Evolutionary conservation across 768 basidiomycete species (phyloP).

Genomic region (Leucosporidium scottii): DNA sequence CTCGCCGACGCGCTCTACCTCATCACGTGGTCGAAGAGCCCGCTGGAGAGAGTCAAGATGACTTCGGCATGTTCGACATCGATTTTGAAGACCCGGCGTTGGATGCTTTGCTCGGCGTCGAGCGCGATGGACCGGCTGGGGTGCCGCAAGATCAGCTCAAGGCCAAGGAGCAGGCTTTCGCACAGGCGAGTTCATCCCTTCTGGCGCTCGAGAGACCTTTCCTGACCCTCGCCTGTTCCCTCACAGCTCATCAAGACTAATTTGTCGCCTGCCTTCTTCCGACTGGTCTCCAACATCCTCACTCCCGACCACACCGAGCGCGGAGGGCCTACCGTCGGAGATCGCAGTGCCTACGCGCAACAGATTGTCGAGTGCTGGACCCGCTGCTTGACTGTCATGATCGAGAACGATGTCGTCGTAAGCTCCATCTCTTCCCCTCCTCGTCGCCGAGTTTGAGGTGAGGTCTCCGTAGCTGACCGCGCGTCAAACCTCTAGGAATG

Average conservation of each 20-base stretch:
- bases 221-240: background rate
- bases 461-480: background rate
- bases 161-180: constrained; percentile 50
- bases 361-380: constrained; percentile 67
- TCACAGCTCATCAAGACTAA: constrained; percentile 30
- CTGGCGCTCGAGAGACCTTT: background rate
- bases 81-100: constrained; percentile 59
- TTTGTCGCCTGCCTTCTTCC: constrained; percentile 54
- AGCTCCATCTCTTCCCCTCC: constrained; percentile 20
- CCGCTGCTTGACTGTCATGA: constrained; percentile 58
- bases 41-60: constrained; percentile 67
- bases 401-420: constrained; percentile 51
- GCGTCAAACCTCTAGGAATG: constrained; percentile 49
- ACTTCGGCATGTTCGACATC: constrained; percentile 54
- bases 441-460: no score
- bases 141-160: constrained; percentile 35
- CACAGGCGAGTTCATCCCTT: constrained; percentile 46
- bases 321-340: constrained; percentile 19
- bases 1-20: constrained; percentile 17
- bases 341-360: constrained; percentile 46
- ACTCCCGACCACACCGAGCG: constrained; percentile 38
- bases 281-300: constrained; percentile 51
- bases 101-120: constrained; percentile 49
- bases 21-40: no score
- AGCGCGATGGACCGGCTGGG: constrained; percentile 33